phyloP scores from a whole-genome alignment of 1,284 basidiomycete species.

The Phellopilus nigrolimitatus region DNA sequence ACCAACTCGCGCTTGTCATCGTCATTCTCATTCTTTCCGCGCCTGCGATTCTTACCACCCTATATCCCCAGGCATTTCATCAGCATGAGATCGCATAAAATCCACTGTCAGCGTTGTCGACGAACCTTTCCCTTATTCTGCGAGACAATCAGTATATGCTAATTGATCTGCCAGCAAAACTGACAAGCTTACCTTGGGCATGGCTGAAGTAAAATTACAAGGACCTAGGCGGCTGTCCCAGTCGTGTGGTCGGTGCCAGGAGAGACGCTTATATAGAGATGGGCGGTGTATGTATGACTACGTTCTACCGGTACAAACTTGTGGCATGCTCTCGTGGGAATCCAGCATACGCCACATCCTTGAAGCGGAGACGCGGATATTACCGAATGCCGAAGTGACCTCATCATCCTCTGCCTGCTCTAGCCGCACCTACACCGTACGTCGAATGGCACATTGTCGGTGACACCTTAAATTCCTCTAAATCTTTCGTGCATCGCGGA shows the following conservation, averaged over 20 bases:
- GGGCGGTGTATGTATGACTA: background rate
- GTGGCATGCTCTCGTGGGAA: no score
- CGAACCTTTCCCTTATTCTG: constrained; percentile 84
- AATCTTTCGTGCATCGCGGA: no score
- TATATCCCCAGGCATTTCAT: constrained; percentile 31
- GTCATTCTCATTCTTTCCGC: constrained; percentile 99
- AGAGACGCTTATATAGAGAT: background rate
- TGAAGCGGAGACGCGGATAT: no score
- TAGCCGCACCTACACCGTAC: no score
- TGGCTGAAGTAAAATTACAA: constrained; percentile 62
- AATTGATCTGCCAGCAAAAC: constrained; percentile 30
- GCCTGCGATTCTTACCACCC: constrained; percentile 99
- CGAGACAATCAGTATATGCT: constrained; percentile 19
- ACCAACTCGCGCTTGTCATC: constrained; percentile 98
- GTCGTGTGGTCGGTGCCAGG: background rate
- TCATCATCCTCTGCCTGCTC: no score
- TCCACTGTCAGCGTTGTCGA: constrained; percentile 31
- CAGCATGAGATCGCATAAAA: background rate
- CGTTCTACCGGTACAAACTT: constrained; percentile 6
- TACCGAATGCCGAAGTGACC: no score
- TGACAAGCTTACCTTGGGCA: constrained; percentile 50
- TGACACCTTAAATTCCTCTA: no score
- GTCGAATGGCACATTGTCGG: no score
- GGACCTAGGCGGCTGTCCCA: background rate
- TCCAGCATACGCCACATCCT: no score